Conservation (phyloP, 352 stramenopile species). For the Globisporangium yorkense region DNA sequence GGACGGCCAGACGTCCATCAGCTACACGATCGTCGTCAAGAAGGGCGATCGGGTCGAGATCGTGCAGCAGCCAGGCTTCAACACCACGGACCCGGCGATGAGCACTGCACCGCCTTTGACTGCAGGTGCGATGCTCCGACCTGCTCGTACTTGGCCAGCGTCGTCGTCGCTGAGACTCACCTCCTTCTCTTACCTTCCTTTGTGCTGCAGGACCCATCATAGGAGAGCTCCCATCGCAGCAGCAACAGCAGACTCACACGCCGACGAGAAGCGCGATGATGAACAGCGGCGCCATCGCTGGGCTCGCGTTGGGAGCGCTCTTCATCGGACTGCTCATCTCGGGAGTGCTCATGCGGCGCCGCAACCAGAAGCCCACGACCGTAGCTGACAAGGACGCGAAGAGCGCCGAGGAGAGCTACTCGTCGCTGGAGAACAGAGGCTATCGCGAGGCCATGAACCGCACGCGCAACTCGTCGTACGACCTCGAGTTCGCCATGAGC, state of each 20-base stretch:
- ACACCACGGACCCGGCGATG: slow-evolving; percentile 6
- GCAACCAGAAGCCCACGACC: slow-evolving; percentile 1
- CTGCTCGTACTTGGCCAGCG: not conserved
- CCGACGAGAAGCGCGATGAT: not conserved
- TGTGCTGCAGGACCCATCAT: not conserved
- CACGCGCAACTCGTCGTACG: slow-evolving; percentile 7
- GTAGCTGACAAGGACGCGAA: slow-evolving; percentile 1
- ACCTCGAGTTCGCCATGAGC: not conserved
- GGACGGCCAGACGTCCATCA: slow-evolving; percentile 24
- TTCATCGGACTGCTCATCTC: slow-evolving; percentile 9
- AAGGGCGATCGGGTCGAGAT: slow-evolving; percentile 18
- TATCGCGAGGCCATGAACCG: slow-evolving; percentile 3
- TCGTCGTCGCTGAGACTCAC: not conserved
- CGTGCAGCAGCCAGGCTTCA: slow-evolving; percentile 7
- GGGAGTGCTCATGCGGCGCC: slow-evolving; percentile 7
- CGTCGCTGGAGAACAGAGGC: slow-evolving; percentile 1
- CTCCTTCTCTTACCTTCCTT: no score
- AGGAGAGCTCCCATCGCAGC: not conserved
- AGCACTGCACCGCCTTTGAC: not conserved
- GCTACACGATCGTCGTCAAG: slow-evolving; percentile 36
- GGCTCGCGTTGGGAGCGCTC: slow-evolving; percentile 7
- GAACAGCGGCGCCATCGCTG: slow-evolving; percentile 7
- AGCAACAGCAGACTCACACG: not conserved
- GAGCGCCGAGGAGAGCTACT: slow-evolving; percentile 3
- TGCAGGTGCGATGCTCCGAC: not conserved